These are phyloP conservation scores for Rhododendron mucronatum DNA, from an alignment of 148 eudicot species.

Conservation along the genomic window DNA sequence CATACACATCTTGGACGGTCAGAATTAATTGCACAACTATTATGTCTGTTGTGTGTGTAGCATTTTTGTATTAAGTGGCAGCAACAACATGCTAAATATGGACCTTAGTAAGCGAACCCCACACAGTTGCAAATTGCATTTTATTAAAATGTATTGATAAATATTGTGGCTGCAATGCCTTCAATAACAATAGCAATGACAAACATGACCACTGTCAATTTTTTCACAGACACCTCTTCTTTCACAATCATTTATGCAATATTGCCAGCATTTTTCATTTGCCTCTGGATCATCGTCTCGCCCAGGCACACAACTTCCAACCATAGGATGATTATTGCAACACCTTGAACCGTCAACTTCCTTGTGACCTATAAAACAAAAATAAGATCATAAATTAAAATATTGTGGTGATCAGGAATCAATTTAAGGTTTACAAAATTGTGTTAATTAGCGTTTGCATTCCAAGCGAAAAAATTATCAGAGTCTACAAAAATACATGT, in stretches of 20 bases:
- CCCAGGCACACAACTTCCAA: not conserved
- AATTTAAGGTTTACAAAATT: not conserved
- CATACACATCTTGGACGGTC: too few relatives aligned
- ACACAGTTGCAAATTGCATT: not conserved
- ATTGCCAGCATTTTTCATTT: not conserved
- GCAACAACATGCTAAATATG: too few relatives aligned
- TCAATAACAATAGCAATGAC: not conserved
- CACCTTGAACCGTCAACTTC: not conserved
- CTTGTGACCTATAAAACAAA: not conserved
- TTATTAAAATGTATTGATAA: not conserved
- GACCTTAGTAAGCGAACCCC: not conserved
- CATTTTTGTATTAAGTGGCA: too few relatives aligned
- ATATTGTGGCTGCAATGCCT: not conserved
- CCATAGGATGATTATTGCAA: not conserved
- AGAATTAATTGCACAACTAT: too few relatives aligned
- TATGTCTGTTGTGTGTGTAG: too few relatives aligned
- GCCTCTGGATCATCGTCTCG: not conserved
- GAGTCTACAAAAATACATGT: not conserved
- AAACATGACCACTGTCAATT: not conserved
- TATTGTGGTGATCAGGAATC: not conserved
- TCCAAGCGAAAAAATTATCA: not conserved
- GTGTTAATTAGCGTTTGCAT: not conserved
- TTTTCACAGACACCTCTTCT: not conserved
- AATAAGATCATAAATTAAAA: not conserved
- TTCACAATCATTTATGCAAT: not conserved